Conservation (phyloP, 371 early-diverging fungal genomes). For the Apophysomyces variabilis region DNA sequence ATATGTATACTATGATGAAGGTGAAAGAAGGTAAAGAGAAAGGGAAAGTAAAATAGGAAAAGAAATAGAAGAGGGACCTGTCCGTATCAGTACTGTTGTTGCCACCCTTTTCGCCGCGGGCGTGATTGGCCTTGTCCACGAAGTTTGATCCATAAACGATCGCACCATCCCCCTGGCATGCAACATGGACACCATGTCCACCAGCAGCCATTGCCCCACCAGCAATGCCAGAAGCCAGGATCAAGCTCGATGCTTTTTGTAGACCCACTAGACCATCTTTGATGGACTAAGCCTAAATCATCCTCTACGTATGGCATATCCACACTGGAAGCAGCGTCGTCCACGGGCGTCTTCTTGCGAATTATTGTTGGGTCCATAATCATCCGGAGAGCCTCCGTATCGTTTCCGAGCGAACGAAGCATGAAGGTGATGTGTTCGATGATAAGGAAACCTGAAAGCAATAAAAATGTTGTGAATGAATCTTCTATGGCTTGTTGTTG, state of each 20-base stretch:
- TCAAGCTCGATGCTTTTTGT: slow-evolving; percentile 50
- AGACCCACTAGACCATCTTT: slow-evolving; percentile 29
- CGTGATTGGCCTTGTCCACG: slow-evolving; percentile 10
- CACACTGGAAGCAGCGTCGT: slow-evolving; percentile 19
- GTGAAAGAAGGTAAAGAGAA: background rate
- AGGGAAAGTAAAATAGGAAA: no score
- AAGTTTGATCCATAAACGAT: slow-evolving; percentile 37
- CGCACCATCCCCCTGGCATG: slow-evolving; percentile 56
- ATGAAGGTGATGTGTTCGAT: slow-evolving; percentile 29
- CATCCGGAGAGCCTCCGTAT: slow-evolving; percentile 33
- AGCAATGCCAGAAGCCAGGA: slow-evolving; percentile 44
- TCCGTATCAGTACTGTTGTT: background rate
- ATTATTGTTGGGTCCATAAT: slow-evolving; percentile 19
- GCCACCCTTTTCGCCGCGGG: slow-evolving; percentile 8
- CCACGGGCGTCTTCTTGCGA: slow-evolving; percentile 7
- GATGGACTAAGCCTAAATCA: background rate
- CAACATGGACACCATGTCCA: slow-evolving; percentile 54
- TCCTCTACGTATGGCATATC: slow-evolving; percentile 19
- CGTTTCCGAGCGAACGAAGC: slow-evolving; percentile 35
- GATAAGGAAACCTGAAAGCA: slow-evolving; percentile 36
- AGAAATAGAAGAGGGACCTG: background rate
- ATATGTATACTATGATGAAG: slow-evolving; percentile 3
- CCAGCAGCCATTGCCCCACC: slow-evolving; percentile 49
- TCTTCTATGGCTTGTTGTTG: slow-evolving; percentile 13
- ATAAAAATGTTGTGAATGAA: slow-evolving; percentile 29